Evolutionary conservation across 2,329 filamentous ascomycete genomes (phyloP), one percentile per base, ranked within the genome.

Genomic region (Rutstroemia sp.): DNA sequence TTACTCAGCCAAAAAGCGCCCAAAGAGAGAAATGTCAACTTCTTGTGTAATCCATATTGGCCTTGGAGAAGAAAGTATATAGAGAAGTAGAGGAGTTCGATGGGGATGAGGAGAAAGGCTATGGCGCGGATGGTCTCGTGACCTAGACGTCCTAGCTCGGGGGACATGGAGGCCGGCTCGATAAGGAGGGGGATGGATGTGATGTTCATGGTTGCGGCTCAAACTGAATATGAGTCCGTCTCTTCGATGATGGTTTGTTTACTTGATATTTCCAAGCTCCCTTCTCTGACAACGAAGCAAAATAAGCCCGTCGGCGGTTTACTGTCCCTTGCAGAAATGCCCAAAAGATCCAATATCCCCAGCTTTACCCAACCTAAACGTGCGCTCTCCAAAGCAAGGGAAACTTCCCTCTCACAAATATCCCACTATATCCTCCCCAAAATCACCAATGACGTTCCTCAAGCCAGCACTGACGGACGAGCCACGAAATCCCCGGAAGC

Each of bases 41-140:
- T 56, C 21, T 63, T 58, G 45, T 69, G 69, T 2, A 62, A 25
- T 18, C 56, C 60, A 25, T 64, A 50, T 8, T 52, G 50, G 12
- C 62, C 60, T 38, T 69, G 69, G 2, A 60, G 30, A 16, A 63
- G 56, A 58, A 66, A 69, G 23, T 70, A 70, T 55, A 70, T 65
- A 1, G 69, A 65, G 42, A 69, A 69, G 48, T 69, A 70, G 18
- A 69, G 59, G 1, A 69, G 57, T 37, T 68, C 63, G 16, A 55
- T 52, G 5, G 69, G 68, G 8, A 70, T 60, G 4, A 69, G 55
- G 10, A 68, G 57, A 49, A 64, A 69, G 10, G 61, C 56, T 12
- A 59, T 25, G 3, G 64, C 64, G 62, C 59, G 67, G 18, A 62
- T 59, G 5, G 63, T 52, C 39, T 70, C 67, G 61, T 64, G 59